A percentile compares a stretch with the other conserved stretches of the same genome.
Conservation (phyloP, 2,329 filamentous ascomycete genomes). For the Ceratocystis ficicola region DNA sequence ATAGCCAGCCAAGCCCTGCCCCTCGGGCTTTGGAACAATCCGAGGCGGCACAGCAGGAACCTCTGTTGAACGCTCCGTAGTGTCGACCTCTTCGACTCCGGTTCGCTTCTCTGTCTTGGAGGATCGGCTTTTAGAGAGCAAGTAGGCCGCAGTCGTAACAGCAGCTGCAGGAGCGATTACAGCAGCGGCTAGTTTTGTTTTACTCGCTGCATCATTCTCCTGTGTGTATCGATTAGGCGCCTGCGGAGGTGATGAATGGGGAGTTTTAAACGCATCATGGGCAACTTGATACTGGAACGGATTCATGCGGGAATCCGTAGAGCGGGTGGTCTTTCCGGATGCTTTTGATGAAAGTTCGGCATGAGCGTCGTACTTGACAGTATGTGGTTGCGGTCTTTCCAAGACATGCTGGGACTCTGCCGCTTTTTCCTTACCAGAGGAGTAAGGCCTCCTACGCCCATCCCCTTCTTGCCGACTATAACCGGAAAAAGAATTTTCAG, state of each 20-base stretch:
- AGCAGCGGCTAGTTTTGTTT: neutral
- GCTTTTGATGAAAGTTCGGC: neutral
- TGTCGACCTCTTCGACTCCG: neutral
- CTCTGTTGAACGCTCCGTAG: neutral
- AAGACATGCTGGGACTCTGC: neutral
- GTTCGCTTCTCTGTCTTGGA: neutral
- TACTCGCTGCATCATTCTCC: neutral
- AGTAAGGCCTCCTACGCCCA: neutral
- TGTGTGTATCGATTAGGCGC: conserved; percentile 26
- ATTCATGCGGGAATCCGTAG: conserved; percentile 31
- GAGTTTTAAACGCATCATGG: conserved; percentile 40
- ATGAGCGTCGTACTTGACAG: neutral
- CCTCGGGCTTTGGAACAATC: neutral
- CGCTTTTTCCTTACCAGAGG: conserved; percentile 6
- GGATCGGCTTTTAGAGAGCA: neutral
- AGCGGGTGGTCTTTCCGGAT: neutral
- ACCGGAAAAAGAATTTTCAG: neutral
- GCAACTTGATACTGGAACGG: conserved; percentile 48
- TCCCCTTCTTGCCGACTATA: neutral
- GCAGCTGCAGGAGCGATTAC: neutral
- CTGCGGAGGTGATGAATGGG: conserved; percentile 31
- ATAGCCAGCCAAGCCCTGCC: neutral
- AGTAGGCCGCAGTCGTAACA: neutral
- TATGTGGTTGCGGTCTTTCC: neutral
- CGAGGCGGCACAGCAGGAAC: neutral